Conservation (phyloP, 2,329 filamentous ascomycete species). For the Fusarium anguioides region DNA sequence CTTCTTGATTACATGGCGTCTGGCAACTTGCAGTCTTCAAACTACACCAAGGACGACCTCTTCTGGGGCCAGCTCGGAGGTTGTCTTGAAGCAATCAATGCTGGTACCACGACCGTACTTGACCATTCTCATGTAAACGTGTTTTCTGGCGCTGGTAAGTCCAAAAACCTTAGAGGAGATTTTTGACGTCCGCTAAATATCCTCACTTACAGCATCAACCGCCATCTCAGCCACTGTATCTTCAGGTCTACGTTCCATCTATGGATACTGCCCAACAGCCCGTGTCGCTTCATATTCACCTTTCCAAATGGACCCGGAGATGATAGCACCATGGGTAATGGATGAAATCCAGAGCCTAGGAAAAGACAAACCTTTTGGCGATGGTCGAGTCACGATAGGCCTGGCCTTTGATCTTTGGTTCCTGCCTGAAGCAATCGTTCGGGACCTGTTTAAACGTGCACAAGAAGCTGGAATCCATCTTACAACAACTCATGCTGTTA, state of each 20-base stretch:
- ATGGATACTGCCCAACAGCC: slow-evolving; percentile 13
- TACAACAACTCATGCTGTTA: slow-evolving; percentile 5
- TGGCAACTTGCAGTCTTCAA: slow-evolving; percentile 9
- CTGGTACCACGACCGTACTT: slow-evolving; percentile 25
- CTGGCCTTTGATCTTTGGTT: slow-evolving; percentile 25
- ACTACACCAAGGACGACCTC: not conserved
- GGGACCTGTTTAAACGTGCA: not conserved
- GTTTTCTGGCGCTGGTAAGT: not conserved
- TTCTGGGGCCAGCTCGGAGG: slow-evolving; percentile 31
- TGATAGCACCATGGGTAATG: not conserved
- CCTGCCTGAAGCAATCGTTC: not conserved
- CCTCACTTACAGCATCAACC: not conserved
- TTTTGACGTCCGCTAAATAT: not conserved
- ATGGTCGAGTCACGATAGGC: slow-evolving; percentile 1
- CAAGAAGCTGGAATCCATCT: not conserved
- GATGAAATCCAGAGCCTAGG: not conserved
- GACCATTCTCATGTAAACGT: slow-evolving; percentile 19
- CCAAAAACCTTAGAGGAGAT: rapidly evolving
- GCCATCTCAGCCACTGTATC: slow-evolving; percentile 11
- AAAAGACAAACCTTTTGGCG: not conserved
- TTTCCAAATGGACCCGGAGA: not conserved
- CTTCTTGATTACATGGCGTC: slow-evolving; percentile 11
- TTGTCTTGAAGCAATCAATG: slow-evolving; percentile 22
- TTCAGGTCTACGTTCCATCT: slow-evolving; percentile 13
- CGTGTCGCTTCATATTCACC: slow-evolving; percentile 6